Percentiles rank a stretch among this genome's conserved stretches.
Evolutionary conservation across 257 asterid species (phyloP).

Genomic region (Primulina eburnea): DNA sequence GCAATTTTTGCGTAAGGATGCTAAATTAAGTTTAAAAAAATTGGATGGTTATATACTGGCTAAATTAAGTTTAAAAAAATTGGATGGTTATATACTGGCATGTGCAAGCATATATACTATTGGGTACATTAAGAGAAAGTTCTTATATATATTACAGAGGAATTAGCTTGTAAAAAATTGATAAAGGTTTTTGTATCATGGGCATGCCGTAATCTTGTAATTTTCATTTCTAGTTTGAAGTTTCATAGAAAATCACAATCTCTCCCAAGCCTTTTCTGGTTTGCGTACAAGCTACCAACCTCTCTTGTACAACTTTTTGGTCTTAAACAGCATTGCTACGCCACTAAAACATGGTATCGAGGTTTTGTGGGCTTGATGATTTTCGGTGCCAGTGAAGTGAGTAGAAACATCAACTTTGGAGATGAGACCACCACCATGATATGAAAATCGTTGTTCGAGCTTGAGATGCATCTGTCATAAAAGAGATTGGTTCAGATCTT

Average conservation of each 20-base stretch:
- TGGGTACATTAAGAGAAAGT: neutral
- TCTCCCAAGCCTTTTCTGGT: neutral
- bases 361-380: conserved; percentile 92
- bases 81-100: too few relatives aligned
- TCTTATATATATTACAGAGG: neutral
- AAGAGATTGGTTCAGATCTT: conserved; percentile 72
- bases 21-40: neutral
- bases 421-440: conserved; percentile 93
- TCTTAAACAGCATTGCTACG: conserved; percentile 68
- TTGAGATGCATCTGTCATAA: conserved; percentile 70
- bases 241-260: neutral
- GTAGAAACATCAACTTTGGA: conserved; percentile 85
- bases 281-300: neutral
- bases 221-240: too few relatives aligned
- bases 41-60: neutral
- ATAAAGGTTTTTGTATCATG: neutral
- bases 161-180: neutral
- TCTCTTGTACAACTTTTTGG: neutral
- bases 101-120: neutral
- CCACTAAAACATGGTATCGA: conserved; percentile 89
- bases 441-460: conserved; percentile 87
- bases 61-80: neutral
- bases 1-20: neutral
- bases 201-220: neutral
- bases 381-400: conserved; percentile 87